These are phyloP conservation scores for Xylariaceae sp. DNA, from an alignment of 2,329 filamentous ascomycete species.

Conservation along the genomic window DNA sequence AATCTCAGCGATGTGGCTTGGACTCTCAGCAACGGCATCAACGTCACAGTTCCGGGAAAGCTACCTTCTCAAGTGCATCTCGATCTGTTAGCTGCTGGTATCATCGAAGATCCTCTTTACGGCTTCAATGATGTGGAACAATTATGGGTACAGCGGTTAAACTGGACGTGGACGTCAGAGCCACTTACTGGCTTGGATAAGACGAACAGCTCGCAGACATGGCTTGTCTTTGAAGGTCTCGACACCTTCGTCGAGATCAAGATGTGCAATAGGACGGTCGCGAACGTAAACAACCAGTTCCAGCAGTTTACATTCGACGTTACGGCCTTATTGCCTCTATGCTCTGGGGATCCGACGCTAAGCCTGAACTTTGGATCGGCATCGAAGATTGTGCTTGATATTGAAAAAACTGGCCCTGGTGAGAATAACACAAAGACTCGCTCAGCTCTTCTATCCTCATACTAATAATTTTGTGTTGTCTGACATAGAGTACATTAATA, in stretches of 20 bases:
- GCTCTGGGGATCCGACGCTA: constrained; percentile 48
- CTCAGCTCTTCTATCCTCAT: too few relatives aligned
- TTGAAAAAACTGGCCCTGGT: constrained; percentile 53
- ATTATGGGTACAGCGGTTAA: constrained; percentile 62
- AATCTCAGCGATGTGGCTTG: constrained; percentile 6
- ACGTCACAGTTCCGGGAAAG: constrained; percentile 59
- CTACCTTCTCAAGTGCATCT: constrained; percentile 66
- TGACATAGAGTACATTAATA: constrained; percentile 12
- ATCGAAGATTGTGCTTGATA: constrained; percentile 57
- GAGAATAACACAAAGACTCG: too few relatives aligned
- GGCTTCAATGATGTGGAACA: constrained; percentile 66
- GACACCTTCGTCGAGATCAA: constrained; percentile 66
- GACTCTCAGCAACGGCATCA: constrained; percentile 33
- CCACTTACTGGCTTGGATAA: constrained; percentile 48
- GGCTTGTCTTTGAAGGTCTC: constrained; percentile 66
- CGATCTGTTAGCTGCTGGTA: constrained; percentile 59
- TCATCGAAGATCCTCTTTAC: constrained; percentile 60
- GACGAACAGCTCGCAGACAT: constrained; percentile 50
- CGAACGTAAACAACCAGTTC: constrained; percentile 67
- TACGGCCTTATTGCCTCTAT: constrained; percentile 52
- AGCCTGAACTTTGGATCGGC: constrained; percentile 65
- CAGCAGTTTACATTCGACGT: constrained; percentile 67
- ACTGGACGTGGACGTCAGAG: constrained; percentile 66
- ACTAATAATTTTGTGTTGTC: too few relatives aligned
- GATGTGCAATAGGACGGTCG: constrained; percentile 61